phyloP scores from a whole-genome alignment of 169 alveolate species.

The Plasmodium adleri region DNA sequence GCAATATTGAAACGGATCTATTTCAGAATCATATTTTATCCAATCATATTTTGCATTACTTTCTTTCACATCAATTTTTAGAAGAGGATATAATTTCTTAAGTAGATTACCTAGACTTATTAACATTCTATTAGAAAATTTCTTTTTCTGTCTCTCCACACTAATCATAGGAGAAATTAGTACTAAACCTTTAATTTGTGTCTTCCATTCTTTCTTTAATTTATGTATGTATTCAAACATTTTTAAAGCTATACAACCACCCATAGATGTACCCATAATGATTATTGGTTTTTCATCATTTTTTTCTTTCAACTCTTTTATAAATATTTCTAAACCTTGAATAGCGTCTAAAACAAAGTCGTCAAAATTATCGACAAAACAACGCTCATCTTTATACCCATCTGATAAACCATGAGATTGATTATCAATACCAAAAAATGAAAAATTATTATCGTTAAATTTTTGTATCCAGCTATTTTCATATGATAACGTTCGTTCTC shows the following conservation, averaged over 20 bases:
- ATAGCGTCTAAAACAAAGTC: slow-evolving; percentile 77
- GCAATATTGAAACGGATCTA: slow-evolving; percentile 51
- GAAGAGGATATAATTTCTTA: background rate
- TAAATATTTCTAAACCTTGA: slow-evolving; percentile 80
- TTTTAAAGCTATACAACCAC: slow-evolving; percentile 66
- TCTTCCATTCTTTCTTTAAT: slow-evolving; percentile 50
- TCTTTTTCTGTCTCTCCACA: slow-evolving; percentile 46
- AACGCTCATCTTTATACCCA: slow-evolving; percentile 71
- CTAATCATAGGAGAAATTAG: slow-evolving; percentile 51
- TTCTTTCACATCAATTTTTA: no score
- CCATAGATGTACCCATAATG: slow-evolving; percentile 68
- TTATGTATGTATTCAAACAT: slow-evolving; percentile 22
- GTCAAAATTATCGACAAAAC: slow-evolving; percentile 74
- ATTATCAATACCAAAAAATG: slow-evolving; percentile 81
- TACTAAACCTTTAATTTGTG: slow-evolving; percentile 25
- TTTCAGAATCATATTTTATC: slow-evolving; percentile 36
- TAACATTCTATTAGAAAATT: slow-evolving; percentile 37
- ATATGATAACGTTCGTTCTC: slow-evolving; percentile 72
- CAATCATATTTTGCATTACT: slow-evolving; percentile 30
- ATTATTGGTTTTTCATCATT: slow-evolving; percentile 53
- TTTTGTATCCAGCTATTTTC: slow-evolving; percentile 82
- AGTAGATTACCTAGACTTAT: slow-evolving; percentile 25
- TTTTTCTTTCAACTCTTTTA: slow-evolving; percentile 51
- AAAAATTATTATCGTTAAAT: slow-evolving; percentile 79
- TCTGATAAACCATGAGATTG: slow-evolving; percentile 85